A percentile compares a stretch with the other conserved stretches of the same genome.
These are phyloP conservation scores for Daldinia grandis DNA, from an alignment of 495 filamentous ascomycete genomes.

Conservation along the genomic window DNA sequence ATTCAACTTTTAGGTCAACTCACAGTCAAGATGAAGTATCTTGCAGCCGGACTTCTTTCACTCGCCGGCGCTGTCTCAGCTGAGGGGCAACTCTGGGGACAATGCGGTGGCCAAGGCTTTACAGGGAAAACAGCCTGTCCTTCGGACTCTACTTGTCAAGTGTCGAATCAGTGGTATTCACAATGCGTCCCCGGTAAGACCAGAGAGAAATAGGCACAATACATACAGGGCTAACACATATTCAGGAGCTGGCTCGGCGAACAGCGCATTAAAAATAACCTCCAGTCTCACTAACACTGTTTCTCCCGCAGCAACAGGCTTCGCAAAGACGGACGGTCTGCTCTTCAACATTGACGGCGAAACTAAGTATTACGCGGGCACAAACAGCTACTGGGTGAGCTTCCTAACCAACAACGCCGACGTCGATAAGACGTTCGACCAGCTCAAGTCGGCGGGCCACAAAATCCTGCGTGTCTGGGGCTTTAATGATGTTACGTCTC, in stretches of 20 bases:
- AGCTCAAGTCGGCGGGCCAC: slow-evolving; percentile 62
- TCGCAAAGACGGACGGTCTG: slow-evolving; percentile 33
- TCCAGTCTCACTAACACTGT: background rate
- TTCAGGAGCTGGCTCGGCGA: slow-evolving; percentile 5
- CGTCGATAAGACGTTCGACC: slow-evolving; percentile 66
- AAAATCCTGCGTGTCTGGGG: slow-evolving; percentile 78
- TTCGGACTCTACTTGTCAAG: slow-evolving; percentile 53
- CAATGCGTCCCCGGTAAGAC: slow-evolving; percentile 51
- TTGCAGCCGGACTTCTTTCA: slow-evolving; percentile 30
- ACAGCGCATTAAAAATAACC: background rate
- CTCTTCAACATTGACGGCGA: slow-evolving; percentile 69
- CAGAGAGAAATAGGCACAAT: background rate
- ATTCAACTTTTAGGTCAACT: background rate
- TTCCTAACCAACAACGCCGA: slow-evolving; percentile 72
- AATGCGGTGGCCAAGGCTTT: slow-evolving; percentile 62
- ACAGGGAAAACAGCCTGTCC: slow-evolving; percentile 56
- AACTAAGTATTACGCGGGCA: slow-evolving; percentile 71
- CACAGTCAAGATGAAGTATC: slow-evolving; percentile 39
- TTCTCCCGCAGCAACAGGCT: slow-evolving; percentile 16
- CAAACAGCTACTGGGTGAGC: slow-evolving; percentile 78
- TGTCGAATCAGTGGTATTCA: slow-evolving; percentile 58
- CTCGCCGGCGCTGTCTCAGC: slow-evolving; percentile 31
- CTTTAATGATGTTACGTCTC: slow-evolving; percentile 66
- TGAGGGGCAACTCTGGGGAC: slow-evolving; percentile 47
- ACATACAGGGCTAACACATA: slow-evolving; percentile 17